A percentile compares a stretch with the other conserved stretches of the same genome.
Evolutionary conservation across 2,329 filamentous ascomycete genomes (phyloP).

Genomic region (Ophiocordyceps camponoti-saundersi): DNA sequence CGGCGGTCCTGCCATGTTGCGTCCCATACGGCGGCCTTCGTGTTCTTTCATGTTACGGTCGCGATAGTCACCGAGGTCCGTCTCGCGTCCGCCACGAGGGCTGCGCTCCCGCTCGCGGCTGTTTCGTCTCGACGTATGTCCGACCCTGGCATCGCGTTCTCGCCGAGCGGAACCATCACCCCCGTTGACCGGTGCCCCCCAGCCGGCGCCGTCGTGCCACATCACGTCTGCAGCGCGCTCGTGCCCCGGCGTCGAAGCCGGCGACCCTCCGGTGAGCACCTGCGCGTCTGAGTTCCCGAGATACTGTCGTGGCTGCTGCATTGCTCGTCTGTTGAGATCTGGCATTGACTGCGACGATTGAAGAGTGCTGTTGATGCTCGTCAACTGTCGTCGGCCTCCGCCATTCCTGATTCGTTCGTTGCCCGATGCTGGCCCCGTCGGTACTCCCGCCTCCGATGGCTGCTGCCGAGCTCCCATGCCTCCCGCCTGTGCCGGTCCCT

Average conservation of each 20-base stretch:
- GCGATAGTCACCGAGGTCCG: slow-evolving; percentile 26
- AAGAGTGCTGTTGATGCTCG: slow-evolving; percentile 41
- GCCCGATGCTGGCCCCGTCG: slow-evolving; percentile 18
- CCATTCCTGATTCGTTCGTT: slow-evolving; percentile 17
- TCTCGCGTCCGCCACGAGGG: slow-evolving; percentile 22
- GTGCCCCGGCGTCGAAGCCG: slow-evolving; percentile 27
- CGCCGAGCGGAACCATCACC: slow-evolving; percentile 12
- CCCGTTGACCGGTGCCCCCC: slow-evolving; percentile 14
- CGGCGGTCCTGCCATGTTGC: slow-evolving; percentile 15
- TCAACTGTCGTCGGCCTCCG: slow-evolving; percentile 35
- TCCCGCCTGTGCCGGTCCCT: slow-evolving; percentile 2
- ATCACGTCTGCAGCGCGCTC: slow-evolving; percentile 27
- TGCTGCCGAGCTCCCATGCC: slow-evolving; percentile 7
- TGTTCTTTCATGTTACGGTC: slow-evolving; percentile 21
- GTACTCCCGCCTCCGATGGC: slow-evolving; percentile 11
- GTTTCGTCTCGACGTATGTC: slow-evolving; percentile 25
- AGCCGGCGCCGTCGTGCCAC: slow-evolving; percentile 16
- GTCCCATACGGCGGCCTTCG: slow-evolving; percentile 14
- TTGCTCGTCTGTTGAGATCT: slow-evolving; percentile 15
- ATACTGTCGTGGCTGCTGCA: slow-evolving; percentile 21
- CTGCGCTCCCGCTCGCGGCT: slow-evolving; percentile 35
- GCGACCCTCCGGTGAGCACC: slow-evolving; percentile 36
- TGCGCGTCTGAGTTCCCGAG: slow-evolving; percentile 38
- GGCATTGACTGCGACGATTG: slow-evolving; percentile 30
- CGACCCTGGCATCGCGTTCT: slow-evolving; percentile 20